phyloP scores from a whole-genome alignment of 1,139 yeast species.

The Yamadazyma dushanensis region DNA sequence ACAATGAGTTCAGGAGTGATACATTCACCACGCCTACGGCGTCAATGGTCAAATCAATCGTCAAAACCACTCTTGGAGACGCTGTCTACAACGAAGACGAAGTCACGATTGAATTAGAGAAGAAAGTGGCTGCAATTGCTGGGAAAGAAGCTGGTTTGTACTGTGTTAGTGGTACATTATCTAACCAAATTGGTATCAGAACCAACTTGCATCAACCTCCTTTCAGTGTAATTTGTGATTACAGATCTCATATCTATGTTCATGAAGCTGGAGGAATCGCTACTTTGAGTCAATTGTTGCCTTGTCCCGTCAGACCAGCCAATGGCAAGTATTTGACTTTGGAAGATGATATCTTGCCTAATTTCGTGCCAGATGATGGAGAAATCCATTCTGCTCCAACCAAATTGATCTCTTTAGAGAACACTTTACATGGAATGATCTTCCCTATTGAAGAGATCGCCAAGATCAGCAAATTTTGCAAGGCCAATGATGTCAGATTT shows the following conservation, averaged over 20 bases:
- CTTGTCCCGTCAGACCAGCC: constrained; percentile 73
- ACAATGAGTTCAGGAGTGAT: constrained; percentile 75
- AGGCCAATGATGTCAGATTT: constrained; percentile 31
- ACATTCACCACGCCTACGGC: constrained; percentile 91
- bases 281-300: constrained; percentile 89
- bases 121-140: constrained; percentile 63
- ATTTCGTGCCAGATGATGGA: constrained; percentile 61
- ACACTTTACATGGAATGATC: constrained; percentile 47
- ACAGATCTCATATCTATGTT: constrained; percentile 78
- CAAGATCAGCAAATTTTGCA: constrained; percentile 39
- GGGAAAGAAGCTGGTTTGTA: constrained; percentile 84
- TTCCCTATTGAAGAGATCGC: constrained; percentile 44
- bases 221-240: constrained; percentile 77
- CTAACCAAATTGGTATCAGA: constrained; percentile 85
- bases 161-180: constrained; percentile 88
- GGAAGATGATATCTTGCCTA: constrained; percentile 64
- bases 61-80: constrained; percentile 65
- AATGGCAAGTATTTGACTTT: constrained; percentile 77
- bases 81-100: constrained; percentile 85
- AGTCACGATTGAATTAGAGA: constrained; percentile 65
- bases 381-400: constrained; percentile 52
- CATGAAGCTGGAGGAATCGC: constrained; percentile 94
- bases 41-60: constrained; percentile 51
- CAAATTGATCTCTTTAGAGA: constrained; percentile 45
- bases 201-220: constrained; percentile 85